These are phyloP conservation scores for Fomes fomentarius DNA, from an alignment of 1,284 basidiomycete species.

Conservation along the genomic window DNA sequence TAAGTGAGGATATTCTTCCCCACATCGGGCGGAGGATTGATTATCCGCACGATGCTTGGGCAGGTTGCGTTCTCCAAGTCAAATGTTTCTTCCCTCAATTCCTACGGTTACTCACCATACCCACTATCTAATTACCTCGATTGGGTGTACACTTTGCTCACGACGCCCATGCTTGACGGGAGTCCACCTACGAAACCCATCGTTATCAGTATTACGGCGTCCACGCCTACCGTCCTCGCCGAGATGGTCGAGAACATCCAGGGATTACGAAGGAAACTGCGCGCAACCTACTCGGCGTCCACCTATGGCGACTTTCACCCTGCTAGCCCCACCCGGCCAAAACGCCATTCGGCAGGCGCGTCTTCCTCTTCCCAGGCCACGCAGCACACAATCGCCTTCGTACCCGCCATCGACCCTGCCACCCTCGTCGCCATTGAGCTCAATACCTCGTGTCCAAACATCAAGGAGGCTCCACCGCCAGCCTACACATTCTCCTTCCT, in stretches of 20 bases:
- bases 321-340: constrained; percentile 10
- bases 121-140: constrained; percentile 63
- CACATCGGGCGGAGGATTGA: not conserved
- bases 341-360: constrained; percentile 9
- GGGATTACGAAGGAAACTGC: constrained; percentile 49
- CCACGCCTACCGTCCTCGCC: constrained; percentile 49
- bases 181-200: constrained; percentile 57
- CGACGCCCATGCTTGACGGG: constrained; percentile 26
- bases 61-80: constrained; percentile 62
- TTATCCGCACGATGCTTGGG: not conserved
- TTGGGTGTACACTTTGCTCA: constrained; percentile 62
- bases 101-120: constrained; percentile 81
- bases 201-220: constrained; percentile 75
- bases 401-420: constrained; percentile 19
- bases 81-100: constrained; percentile 65
- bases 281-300: constrained; percentile 24
- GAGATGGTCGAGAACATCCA: constrained; percentile 63
- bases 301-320: constrained; percentile 18
- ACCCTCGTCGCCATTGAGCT: constrained; percentile 61
- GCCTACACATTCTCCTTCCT: constrained; percentile 57
- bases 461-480: constrained; percentile 62
- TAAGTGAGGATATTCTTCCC: constrained; percentile 34
- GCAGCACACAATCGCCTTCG: constrained; percentile 2
- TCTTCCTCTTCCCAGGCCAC: constrained; percentile 1
- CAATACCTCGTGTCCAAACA: constrained; percentile 83